Percentiles rank a stretch among this genome's conserved stretches.
Evolutionary conservation across 805 yeast species (phyloP).

Genomic region (Ogataea polymorpha): DNA sequence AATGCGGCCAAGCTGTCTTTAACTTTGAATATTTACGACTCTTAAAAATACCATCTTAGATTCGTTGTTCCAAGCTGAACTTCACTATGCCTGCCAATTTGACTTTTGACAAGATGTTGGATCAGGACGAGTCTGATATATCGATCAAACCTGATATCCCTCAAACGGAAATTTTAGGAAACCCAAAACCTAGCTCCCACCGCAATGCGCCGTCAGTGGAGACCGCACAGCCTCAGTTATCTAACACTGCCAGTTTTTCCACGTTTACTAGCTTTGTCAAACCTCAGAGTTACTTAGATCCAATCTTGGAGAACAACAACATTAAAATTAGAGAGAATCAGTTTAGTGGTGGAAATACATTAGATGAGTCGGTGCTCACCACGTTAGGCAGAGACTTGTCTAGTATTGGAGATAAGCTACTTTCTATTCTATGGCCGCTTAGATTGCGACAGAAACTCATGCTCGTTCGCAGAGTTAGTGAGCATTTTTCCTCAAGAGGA

Average conservation of each 20-base stretch:
- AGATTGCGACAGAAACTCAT: slow-evolving; percentile 30
- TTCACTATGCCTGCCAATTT: too few species aligned
- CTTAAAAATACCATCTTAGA: too few species aligned
- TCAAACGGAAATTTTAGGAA: not conserved
- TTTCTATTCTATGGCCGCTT: slow-evolving; percentile 38
- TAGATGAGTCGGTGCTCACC: slow-evolving; percentile 52
- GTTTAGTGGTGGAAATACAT: slow-evolving; percentile 54
- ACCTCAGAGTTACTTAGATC: slow-evolving; percentile 31
- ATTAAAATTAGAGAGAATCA: slow-evolving; percentile 44
- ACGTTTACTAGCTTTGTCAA: slow-evolving; percentile 34
- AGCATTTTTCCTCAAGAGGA: slow-evolving; percentile 20
- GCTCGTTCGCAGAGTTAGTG: slow-evolving; percentile 27
- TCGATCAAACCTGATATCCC: not conserved
- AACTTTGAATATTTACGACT: too few species aligned
- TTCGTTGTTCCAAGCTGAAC: too few species aligned
- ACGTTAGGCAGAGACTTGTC: slow-evolving; percentile 40
- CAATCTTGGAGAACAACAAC: slow-evolving; percentile 23
- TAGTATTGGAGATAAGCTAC: slow-evolving; percentile 33
- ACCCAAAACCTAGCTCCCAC: not conserved
- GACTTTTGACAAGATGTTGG: not conserved
- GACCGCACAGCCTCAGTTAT: too few species aligned
- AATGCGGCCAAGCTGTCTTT: too few species aligned
- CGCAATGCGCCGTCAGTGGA: too few species aligned
- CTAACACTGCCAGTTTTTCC: slow-evolving; percentile 14
- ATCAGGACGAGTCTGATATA: not conserved